These are phyloP conservation scores for Annona cherimola DNA, from an alignment of 164 flowering plant genomes.

Conservation along the genomic window DNA sequence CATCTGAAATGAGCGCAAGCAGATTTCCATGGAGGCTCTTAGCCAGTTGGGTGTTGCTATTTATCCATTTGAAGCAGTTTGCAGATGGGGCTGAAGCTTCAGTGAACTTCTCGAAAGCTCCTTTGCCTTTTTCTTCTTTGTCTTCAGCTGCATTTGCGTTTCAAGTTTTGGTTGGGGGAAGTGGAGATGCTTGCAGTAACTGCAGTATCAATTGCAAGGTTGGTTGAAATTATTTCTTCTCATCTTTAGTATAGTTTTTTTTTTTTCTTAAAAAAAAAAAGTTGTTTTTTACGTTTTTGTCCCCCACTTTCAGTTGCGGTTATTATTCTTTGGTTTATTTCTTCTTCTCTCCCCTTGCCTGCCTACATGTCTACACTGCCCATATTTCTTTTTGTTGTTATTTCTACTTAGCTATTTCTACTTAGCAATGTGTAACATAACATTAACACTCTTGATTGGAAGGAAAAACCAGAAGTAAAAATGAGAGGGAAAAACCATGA, in stretches of 20 bases:
- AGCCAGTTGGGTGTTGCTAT: constrained; percentile 36
- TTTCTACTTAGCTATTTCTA: too few species aligned
- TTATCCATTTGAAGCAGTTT: constrained; percentile 24
- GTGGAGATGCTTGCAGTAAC: constrained; percentile 34
- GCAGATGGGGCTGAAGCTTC: constrained; percentile 36
- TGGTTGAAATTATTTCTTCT: constrained; percentile 5
- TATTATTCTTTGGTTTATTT: background rate
- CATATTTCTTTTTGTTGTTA: too few species aligned
- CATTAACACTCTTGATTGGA: too few species aligned
- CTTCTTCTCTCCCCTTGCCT: background rate
- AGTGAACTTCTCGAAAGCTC: constrained; percentile 56
- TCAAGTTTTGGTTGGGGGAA: constrained; percentile 39
- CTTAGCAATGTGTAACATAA: too few species aligned
- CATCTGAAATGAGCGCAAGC: constrained; percentile 37
- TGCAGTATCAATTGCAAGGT: constrained; percentile 81
- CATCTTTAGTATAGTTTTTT: background rate
- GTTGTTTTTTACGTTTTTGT: background rate
- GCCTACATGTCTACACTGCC: too few species aligned
- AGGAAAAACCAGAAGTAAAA: too few species aligned
- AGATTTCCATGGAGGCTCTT: constrained; percentile 31
- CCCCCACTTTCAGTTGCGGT: background rate
- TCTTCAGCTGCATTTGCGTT: constrained; percentile 59
- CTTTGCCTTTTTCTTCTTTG: constrained; percentile 38
- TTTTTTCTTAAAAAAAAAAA: too few species aligned
- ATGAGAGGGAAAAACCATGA: too few species aligned